A percentile compares a stretch with the other conserved stretches of the same genome.
phyloP scores from a whole-genome alignment of 2,329 filamentous ascomycete species.

The Fusarium xylarioides region DNA sequence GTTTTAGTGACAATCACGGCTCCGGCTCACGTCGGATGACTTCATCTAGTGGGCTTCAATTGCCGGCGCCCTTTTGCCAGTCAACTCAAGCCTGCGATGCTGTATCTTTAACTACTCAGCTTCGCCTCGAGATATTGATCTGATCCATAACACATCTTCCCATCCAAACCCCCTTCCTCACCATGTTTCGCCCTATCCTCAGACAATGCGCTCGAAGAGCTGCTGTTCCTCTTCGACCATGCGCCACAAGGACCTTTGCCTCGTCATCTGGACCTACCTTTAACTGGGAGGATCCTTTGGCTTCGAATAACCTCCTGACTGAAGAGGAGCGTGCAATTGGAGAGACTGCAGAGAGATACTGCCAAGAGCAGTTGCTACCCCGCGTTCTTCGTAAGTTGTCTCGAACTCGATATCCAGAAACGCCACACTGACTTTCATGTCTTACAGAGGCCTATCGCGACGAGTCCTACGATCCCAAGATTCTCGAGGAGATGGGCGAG shows the following conservation, averaged over 20 bases:
- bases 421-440: conserved; percentile 9
- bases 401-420: background rate
- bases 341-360: conserved; percentile 92
- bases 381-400: conserved; percentile 76
- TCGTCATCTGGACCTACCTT: conserved; percentile 60
- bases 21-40: conserved; percentile 46
- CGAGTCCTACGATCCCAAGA: conserved; percentile 85
- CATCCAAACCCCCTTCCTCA: background rate
- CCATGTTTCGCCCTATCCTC: conserved; percentile 47
- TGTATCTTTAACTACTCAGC: conserved; percentile 30
- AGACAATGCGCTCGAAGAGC: conserved; percentile 42
- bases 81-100: conserved; percentile 17
- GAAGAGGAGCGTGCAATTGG: conserved; percentile 91
- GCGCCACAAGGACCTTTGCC: conserved; percentile 48
- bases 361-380: conserved; percentile 87
- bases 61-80: conserved; percentile 32
- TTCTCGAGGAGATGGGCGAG: conserved; percentile 91
- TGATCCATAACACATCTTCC: background rate
- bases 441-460: conserved; percentile 79
- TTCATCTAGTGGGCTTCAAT: conserved; percentile 39
- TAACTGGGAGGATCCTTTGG: conserved; percentile 92
- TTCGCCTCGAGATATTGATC: background rate
- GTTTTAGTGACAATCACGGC: conserved; percentile 31
- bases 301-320: conserved; percentile 77
- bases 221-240: conserved; percentile 37